Percentiles rank a stretch among this genome's conserved stretches.
Evolutionary conservation across 2,329 filamentous ascomycete genomes (phyloP).

Genomic region (Chalaropsis thielavioides): DNA sequence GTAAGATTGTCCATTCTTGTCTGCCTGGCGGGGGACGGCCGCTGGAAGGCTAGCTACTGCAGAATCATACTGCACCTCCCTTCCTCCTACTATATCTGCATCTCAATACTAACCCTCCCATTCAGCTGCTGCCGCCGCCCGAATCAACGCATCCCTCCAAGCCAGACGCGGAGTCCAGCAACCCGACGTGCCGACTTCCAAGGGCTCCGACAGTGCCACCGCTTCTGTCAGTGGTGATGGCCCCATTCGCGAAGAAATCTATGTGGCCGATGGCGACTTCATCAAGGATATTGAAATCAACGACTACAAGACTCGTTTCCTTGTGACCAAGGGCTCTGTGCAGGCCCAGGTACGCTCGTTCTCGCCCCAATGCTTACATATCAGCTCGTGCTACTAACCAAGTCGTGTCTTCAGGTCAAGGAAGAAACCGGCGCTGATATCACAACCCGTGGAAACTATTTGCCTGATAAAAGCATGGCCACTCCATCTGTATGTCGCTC

Average conservation of each 20-base stretch:
- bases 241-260: conserved; percentile 70
- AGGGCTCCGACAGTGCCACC: conserved; percentile 27
- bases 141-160: conserved; percentile 70
- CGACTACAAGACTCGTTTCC: conserved; percentile 89
- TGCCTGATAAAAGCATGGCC: conserved; percentile 94
- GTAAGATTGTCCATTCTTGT: conserved; percentile 32
- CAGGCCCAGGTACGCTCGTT: conserved; percentile 85
- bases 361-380: background rate
- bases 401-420: conserved; percentile 62
- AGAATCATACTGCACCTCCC: background rate
- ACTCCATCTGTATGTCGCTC: conserved; percentile 61
- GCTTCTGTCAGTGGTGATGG: conserved; percentile 26
- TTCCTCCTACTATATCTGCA: background rate
- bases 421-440: conserved; percentile 99
- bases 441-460: conserved; percentile 91
- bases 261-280: conserved; percentile 90
- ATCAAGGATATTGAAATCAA: conserved; percentile 99
- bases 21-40: background rate
- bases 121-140: conserved; percentile 72
- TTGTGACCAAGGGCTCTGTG: conserved; percentile 89
- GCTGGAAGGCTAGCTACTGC: background rate
- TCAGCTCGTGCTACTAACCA: background rate
- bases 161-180: conserved; percentile 82
- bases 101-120: background rate
- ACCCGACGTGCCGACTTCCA: conserved; percentile 74